Percentiles rank a stretch among this genome's conserved stretches.
Conservation (phyloP, 73 alveolate species). For the Blepharisma stoltei region DNA sequence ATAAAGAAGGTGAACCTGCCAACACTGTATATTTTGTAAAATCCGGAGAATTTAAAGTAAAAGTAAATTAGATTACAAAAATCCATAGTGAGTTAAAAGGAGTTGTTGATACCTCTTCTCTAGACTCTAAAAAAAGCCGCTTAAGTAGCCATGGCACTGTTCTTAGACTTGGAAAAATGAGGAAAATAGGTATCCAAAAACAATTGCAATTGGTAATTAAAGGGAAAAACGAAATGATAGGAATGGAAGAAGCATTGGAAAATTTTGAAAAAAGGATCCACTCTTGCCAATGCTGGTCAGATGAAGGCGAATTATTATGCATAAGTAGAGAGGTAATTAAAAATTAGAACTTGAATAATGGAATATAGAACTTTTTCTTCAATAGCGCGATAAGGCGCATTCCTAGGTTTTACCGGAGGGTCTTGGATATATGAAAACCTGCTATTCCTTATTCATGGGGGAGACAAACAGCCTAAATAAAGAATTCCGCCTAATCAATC, state of each 20-base stretch:
- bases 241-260: background rate
- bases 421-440: too few species aligned
- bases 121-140: too few species aligned
- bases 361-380: too few species aligned
- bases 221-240: constrained; percentile 20
- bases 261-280: background rate
- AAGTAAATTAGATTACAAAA: background rate
- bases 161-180: background rate
- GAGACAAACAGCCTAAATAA: too few species aligned
- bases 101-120: background rate
- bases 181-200: background rate
- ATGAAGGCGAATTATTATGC: background rate
- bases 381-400: too few species aligned
- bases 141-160: background rate
- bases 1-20: background rate
- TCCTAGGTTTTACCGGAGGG: too few species aligned
- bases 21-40: constrained; percentile 7
- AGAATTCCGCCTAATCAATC: too few species aligned
- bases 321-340: background rate
- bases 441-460: too few species aligned
- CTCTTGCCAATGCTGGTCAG: background rate
- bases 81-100: background rate
- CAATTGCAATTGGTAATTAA: background rate
- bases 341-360: too few species aligned
- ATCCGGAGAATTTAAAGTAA: constrained; percentile 26